phyloP scores from a whole-genome alignment of 805 yeast genomes.

The Kodamaea hsintzibuensis region DNA sequence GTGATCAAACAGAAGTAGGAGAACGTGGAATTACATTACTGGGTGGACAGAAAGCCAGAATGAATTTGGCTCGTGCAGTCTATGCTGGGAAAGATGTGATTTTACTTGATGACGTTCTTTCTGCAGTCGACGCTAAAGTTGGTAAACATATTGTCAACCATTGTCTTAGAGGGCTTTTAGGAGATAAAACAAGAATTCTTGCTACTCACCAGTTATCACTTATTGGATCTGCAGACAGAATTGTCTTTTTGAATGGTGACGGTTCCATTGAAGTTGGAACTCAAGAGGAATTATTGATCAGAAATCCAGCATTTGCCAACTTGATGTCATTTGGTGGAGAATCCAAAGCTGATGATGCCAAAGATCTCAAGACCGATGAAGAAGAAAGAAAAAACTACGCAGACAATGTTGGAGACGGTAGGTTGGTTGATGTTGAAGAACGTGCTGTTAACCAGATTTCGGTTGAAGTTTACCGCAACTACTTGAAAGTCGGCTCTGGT shows the following conservation, averaged over 20 bases:
- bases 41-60: conserved; percentile 87
- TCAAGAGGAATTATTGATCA: conserved; percentile 47
- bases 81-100: conserved; percentile 68
- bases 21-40: conserved; percentile 82
- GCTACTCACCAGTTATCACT: conserved; percentile 85
- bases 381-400: conserved; percentile 2
- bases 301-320: conserved; percentile 34
- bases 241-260: conserved; percentile 68
- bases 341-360: not conserved
- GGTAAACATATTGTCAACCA: conserved; percentile 73
- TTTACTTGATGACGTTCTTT: conserved; percentile 73
- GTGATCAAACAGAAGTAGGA: conserved; percentile 79
- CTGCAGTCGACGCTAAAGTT: conserved; percentile 86
- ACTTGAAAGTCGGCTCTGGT: conserved; percentile 22
- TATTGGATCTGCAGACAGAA: conserved; percentile 65
- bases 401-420: conserved; percentile 1
- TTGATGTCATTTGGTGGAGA: conserved; percentile 39
- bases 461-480: conserved; percentile 31
- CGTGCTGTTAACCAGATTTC: conserved; percentile 30
- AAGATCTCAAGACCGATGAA: conserved; percentile 13
- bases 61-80: conserved; percentile 76
- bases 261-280: conserved; percentile 64
- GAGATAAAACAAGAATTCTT: conserved; percentile 64
- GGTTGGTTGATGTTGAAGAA: conserved; percentile 16
- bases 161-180: conserved; percentile 62